A percentile compares a stretch with the other conserved stretches of the same genome.
phyloP scores from a whole-genome alignment of 257 asterid species.

The Catharanthus roseus region DNA sequence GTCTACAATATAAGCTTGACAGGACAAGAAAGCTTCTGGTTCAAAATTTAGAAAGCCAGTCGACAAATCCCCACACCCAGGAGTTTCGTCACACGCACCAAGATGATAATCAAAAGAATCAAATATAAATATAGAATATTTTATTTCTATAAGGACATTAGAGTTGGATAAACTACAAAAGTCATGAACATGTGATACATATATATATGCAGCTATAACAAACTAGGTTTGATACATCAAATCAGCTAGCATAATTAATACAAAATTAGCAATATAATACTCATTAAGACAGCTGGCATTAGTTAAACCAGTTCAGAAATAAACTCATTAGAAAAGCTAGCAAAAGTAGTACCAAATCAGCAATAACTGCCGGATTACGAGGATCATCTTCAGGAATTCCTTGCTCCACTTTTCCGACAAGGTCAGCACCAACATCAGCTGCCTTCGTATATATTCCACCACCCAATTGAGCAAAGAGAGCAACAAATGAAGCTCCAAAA shows the following conservation, averaged over 20 bases:
- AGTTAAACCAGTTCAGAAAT: conserved; percentile 83
- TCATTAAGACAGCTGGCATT: not conserved
- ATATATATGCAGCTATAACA: not conserved
- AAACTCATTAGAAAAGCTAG: conserved; percentile 11
- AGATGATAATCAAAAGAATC: not conserved
- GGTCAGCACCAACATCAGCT: conserved; percentile 99
- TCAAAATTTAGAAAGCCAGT: not conserved
- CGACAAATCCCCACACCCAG: not conserved
- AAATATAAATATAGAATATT: not conserved
- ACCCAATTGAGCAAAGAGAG: conserved; percentile 99
- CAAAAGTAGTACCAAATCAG: conserved; percentile 65
- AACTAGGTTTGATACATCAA: not conserved
- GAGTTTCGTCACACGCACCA: conserved; percentile 4
- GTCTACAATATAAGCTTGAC: not conserved
- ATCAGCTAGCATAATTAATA: conserved; percentile 19
- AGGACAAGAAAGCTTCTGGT: not conserved
- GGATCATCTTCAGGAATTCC: conserved; percentile 99
- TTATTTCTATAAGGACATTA: not conserved
- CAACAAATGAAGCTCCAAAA: conserved; percentile 98
- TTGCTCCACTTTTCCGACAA: conserved; percentile 97
- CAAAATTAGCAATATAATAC: conserved; percentile 86
- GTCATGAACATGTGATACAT: not conserved
- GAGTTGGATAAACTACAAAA: not conserved
- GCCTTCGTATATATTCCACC: conserved; percentile 97
- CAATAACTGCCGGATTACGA: conserved; percentile 98